Evolutionary conservation across 257 asterid species (phyloP).

Genomic region (Plantago major): DNA sequence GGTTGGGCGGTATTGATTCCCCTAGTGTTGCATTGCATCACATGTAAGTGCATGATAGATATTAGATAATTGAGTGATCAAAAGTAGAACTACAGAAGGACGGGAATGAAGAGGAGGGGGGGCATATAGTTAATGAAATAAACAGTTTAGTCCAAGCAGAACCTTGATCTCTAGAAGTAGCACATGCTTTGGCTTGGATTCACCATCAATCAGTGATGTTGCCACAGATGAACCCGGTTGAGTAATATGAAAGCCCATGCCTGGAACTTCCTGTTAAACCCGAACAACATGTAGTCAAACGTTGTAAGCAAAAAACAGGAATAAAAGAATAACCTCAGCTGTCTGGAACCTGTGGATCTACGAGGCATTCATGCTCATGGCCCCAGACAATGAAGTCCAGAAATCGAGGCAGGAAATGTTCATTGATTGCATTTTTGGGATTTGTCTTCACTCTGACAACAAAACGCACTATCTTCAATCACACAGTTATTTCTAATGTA

Average conservation of each 20-base stretch:
- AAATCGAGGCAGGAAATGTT: slow-evolving; percentile 94
- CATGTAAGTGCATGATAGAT: slow-evolving; percentile 18
- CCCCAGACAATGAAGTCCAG: slow-evolving; percentile 98
- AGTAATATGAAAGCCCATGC: slow-evolving; percentile 98
- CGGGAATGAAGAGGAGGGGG: background rate
- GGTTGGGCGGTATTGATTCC: slow-evolving; percentile 92
- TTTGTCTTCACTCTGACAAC: slow-evolving; percentile 82
- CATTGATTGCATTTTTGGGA: slow-evolving; percentile 97
- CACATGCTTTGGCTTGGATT: slow-evolving; percentile 93
- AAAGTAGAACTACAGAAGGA: slow-evolving; percentile 7
- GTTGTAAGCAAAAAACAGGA: slow-evolving; percentile 14
- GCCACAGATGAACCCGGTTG: slow-evolving; percentile 99
- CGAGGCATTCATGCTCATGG: slow-evolving; percentile 98
- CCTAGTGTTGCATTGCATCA: slow-evolving; percentile 39
- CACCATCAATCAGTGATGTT: slow-evolving; percentile 95
- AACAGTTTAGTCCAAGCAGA: slow-evolving; percentile 12
- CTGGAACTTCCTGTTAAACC: slow-evolving; percentile 81
- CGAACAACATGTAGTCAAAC: slow-evolving; percentile 23
- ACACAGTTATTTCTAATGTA: slow-evolving; percentile 7
- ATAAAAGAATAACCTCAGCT: slow-evolving; percentile 13
- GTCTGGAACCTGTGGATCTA: slow-evolving; percentile 83
- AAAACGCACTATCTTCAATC: slow-evolving; percentile 19
- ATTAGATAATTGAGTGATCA: slow-evolving; percentile 5
- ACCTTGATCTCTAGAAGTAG: slow-evolving; percentile 97
- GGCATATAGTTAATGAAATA: slow-evolving; percentile 11